phyloP scores from a whole-genome alignment of 176 grass and related monocot genomes.

The Rhynchospora tenuis region DNA sequence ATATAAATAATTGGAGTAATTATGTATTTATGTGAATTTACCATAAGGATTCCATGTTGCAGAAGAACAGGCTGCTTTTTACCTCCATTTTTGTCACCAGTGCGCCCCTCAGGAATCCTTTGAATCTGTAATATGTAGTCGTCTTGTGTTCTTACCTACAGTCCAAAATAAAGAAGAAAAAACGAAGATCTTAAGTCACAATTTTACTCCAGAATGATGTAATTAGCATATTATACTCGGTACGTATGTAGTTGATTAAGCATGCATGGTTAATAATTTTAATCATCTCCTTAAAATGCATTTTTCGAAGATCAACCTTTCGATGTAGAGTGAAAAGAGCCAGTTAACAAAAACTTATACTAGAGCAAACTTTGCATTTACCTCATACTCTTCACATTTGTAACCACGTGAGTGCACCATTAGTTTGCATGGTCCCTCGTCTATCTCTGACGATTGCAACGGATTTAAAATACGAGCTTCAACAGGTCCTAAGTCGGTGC shows the following conservation, averaged over 20 bases:
- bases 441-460: not conserved
- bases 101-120: constrained; percentile 29
- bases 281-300: not conserved
- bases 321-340: not conserved
- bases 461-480: not conserved
- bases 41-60: constrained; percentile 33
- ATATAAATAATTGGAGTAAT: not conserved
- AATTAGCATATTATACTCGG: no score
- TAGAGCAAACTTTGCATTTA: not conserved
- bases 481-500: not conserved
- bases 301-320: not conserved
- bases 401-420: constrained; percentile 24
- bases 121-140: constrained; percentile 35
- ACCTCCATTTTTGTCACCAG: not conserved
- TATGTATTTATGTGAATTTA: not conserved
- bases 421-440: constrained; percentile 13
- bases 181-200: no score
- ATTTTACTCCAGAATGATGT: no score
- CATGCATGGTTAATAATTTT: not conserved
- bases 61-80: constrained; percentile 30
- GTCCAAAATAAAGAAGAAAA: not conserved
- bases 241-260: not conserved
- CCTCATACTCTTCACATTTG: constrained; percentile 42
- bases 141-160: constrained; percentile 36
- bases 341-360: not conserved